Percentiles rank a stretch among this genome's conserved stretches.
phyloP scores from a whole-genome alignment of 192 early-diverging fungal species.

The Pilaira anomala region DNA sequence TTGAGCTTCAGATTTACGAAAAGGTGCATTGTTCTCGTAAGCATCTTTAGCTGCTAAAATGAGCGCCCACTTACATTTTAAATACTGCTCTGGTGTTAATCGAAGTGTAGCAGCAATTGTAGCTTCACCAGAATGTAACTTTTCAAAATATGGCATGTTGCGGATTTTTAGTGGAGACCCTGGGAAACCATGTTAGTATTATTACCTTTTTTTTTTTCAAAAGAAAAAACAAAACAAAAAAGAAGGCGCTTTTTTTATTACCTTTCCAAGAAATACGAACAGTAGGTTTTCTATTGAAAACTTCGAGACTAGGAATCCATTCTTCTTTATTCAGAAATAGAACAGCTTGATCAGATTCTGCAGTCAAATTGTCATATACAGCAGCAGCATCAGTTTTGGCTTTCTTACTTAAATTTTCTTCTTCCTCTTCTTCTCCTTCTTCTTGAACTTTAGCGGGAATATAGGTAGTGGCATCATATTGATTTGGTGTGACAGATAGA shows the following conservation, averaged over 20 bases:
- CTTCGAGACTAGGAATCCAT: conserved; percentile 29
- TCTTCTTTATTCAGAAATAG: conserved; percentile 14
- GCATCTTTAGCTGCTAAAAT: conserved; percentile 47
- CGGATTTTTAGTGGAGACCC: conserved; percentile 31
- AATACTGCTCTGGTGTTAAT: conserved; percentile 69
- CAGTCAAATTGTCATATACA: conserved; percentile 24
- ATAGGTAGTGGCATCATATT: too few species aligned
- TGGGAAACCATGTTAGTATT: conserved; percentile 3
- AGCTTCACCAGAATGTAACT: conserved; percentile 28
- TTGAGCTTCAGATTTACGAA: conserved; percentile 84
- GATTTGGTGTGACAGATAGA: too few species aligned
- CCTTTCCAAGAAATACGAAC: conserved; percentile 38
- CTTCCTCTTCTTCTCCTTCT: neutral
- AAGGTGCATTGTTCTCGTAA: conserved; percentile 28
- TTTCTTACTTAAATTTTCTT: conserved; percentile 17
- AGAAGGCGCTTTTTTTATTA: conserved; percentile 14
- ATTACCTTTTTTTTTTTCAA: neutral
- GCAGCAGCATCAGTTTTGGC: conserved; percentile 28
- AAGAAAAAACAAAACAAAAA: neutral
- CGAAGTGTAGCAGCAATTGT: conserved; percentile 58
- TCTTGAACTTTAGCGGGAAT: neutral
- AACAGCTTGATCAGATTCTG: conserved; percentile 2
- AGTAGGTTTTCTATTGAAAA: conserved; percentile 24
- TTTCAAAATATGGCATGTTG: conserved; percentile 28
- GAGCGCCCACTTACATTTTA: conserved; percentile 70